Evolutionary conservation across 1,284 basidiomycete genomes (phyloP).

Genomic region (Coriolopsis trogii): DNA sequence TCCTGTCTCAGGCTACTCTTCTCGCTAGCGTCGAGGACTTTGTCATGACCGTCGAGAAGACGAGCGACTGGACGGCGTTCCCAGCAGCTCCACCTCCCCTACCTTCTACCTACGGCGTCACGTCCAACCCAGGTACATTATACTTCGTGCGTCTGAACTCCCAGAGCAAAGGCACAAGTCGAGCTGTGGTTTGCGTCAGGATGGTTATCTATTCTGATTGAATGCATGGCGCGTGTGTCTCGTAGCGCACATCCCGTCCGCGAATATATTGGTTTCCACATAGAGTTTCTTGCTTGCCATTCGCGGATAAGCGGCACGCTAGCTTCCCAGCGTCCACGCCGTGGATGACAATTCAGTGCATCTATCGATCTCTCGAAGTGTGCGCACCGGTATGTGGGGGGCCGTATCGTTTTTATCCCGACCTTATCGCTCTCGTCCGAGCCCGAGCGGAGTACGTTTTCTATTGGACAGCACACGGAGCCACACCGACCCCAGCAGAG

Average conservation of each 20-base stretch:
- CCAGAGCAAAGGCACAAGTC: not conserved
- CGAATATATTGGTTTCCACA: constrained; percentile 8
- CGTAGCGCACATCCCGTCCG: not conserved
- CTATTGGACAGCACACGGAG: not conserved
- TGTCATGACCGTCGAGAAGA: too few relatives aligned
- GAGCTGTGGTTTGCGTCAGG: too few relatives aligned
- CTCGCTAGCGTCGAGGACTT: too few relatives aligned
- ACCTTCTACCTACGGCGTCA: not conserved
- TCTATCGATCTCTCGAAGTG: constrained; percentile 7
- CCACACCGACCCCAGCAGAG: too few relatives aligned
- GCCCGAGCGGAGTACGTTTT: constrained; percentile 4
- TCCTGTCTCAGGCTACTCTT: too few relatives aligned
- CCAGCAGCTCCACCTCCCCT: too few relatives aligned
- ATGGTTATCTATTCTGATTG: not conserved
- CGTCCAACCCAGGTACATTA: not conserved
- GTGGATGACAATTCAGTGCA: constrained; percentile 9
- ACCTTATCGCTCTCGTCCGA: constrained; percentile 6
- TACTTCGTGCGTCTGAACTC: not conserved
- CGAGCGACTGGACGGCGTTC: too few relatives aligned
- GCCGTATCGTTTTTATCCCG: not conserved
- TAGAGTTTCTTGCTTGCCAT: constrained; percentile 20
- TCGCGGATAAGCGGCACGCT: constrained; percentile 6
- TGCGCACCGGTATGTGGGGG: too few relatives aligned
- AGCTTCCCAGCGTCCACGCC: constrained; percentile 9
- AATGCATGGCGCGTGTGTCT: not conserved